A percentile compares a stretch with the other conserved stretches of the same genome.
These are phyloP conservation scores for Coniella lustricola DNA, from an alignment of 2,329 filamentous ascomycete genomes.

Conservation along the genomic window DNA sequence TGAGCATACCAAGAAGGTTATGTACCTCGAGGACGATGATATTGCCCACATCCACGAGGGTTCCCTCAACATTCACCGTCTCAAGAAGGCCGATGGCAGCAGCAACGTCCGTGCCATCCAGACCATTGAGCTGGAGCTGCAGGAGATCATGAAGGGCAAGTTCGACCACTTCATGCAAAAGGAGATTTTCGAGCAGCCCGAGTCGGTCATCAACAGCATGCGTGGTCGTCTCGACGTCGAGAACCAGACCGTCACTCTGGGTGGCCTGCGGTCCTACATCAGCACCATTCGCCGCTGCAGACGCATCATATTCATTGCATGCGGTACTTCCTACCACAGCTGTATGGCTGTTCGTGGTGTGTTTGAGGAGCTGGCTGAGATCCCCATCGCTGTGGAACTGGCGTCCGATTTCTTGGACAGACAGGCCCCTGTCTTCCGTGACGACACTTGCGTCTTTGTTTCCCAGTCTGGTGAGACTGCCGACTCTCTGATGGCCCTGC, in stretches of 20 bases:
- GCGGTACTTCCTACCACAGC: constrained; percentile 96
- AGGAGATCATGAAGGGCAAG: constrained; percentile 99
- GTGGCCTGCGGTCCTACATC: constrained; percentile 94
- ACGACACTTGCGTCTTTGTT: constrained; percentile 98
- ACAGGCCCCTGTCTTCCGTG: constrained; percentile 95
- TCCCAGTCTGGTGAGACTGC: constrained; percentile 98
- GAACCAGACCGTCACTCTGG: constrained; percentile 92
- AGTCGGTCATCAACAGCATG: constrained; percentile 99
- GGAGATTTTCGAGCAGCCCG: constrained; percentile 99
- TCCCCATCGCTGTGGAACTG: constrained; percentile 93
- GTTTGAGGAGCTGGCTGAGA: constrained; percentile 96
- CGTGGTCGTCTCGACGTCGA: constrained; percentile 90
- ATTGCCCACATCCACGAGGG: constrained; percentile 99
- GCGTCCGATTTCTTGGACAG: constrained; percentile 97
- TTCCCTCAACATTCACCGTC: constrained; percentile 95
- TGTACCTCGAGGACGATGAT: constrained; percentile 99
- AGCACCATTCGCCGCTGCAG: constrained; percentile 93
- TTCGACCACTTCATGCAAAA: constrained; percentile 99
- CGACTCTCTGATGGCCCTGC: constrained; percentile 91
- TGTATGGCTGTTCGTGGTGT: constrained; percentile 98
- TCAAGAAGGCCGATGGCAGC: constrained; percentile 93
- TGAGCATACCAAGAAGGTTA: constrained; percentile 99
- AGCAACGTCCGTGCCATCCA: constrained; percentile 98
- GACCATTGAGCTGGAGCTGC: constrained; percentile 95
- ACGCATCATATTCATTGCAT: constrained; percentile 97